phyloP scores from a whole-genome alignment of 345 rosid genomes.

The Eucalyptus curtisii region DNA sequence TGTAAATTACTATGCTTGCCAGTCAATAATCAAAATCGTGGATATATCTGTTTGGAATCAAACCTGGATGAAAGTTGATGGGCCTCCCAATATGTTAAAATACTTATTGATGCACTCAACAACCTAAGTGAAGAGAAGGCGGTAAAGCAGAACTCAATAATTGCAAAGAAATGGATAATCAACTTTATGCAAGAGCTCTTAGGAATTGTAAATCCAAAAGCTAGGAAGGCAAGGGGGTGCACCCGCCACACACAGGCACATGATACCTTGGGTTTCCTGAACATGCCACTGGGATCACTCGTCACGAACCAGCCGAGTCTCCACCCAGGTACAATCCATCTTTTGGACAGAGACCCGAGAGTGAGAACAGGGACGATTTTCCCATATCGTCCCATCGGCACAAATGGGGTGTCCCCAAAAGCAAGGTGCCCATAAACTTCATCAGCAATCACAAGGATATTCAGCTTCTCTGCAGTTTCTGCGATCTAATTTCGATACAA shows the following conservation, averaged over 20 bases:
- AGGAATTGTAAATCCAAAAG: neutral
- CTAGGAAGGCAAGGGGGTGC: neutral
- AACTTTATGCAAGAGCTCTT: neutral
- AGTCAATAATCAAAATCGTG: neutral
- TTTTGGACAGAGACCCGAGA: conserved; percentile 88
- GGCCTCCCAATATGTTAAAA: conserved; percentile 90
- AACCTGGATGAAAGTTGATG: conserved; percentile 95
- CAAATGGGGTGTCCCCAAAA: conserved; percentile 64
- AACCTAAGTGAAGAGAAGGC: conserved; percentile 15
- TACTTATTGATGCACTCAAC: conserved; percentile 80
- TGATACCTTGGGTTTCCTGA: conserved; percentile 65
- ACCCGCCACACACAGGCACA: neutral
- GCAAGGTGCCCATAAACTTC: conserved; percentile 94
- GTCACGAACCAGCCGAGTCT: conserved; percentile 94
- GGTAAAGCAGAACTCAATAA: neutral
- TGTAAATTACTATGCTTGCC: neutral
- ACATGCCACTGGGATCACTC: conserved; percentile 60
- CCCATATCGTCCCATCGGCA: conserved; percentile 90
- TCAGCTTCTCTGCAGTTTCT: conserved; percentile 61
- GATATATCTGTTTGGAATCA: neutral
- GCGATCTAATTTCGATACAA: conserved; percentile 44
- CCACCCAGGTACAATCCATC: conserved; percentile 99
- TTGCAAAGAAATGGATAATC: neutral
- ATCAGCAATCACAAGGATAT: conserved; percentile 75
- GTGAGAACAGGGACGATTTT: conserved; percentile 74